Evolutionary conservation across 805 yeast genomes (phyloP).

Genomic region (Candida verbasci): DNA sequence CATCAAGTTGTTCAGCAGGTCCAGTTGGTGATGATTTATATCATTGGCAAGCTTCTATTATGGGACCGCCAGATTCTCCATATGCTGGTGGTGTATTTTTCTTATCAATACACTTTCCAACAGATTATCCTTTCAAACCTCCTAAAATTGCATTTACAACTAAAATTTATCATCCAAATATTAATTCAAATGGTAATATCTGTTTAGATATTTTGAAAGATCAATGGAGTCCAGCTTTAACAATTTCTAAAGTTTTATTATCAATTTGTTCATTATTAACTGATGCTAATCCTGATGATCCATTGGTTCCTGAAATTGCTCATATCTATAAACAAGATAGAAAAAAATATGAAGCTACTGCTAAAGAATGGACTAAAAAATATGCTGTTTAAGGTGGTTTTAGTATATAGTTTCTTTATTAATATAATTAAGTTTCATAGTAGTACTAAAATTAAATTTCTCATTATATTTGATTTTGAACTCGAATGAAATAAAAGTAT

Average conservation of each 20-base stretch:
- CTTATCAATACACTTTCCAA: conserved; percentile 95
- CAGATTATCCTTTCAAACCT: conserved; percentile 98
- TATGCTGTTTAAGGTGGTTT: conserved; percentile 66
- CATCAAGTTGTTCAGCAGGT: conserved; percentile 98
- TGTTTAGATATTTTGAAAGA: conserved; percentile 96
- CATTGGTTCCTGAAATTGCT: conserved; percentile 97
- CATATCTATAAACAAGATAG: conserved; percentile 93
- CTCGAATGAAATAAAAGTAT: too few relatives aligned
- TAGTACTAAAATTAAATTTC: too few relatives aligned
- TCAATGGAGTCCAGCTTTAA: conserved; percentile 98
- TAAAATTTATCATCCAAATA: too few relatives aligned
- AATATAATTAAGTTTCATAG: too few relatives aligned
- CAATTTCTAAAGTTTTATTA: conserved; percentile 89
- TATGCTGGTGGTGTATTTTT: conserved; percentile 91
- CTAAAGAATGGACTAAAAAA: conserved; percentile 98
- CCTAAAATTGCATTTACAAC: conserved; percentile 89
- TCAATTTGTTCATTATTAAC: conserved; percentile 94
- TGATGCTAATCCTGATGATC: conserved; percentile 98
- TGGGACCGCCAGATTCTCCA: conserved; percentile 97
- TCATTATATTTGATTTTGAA: too few relatives aligned
- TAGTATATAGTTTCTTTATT: conserved; percentile 1
- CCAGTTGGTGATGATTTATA: conserved; percentile 97
- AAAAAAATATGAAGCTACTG: conserved; percentile 91
- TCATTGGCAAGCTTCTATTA: conserved; percentile 99
- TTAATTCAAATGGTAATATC: conserved; percentile 91